Base-by-base conservation (phyloP, 768 basidiomycete species). In the Hygrocybe coccinea region DNA sequence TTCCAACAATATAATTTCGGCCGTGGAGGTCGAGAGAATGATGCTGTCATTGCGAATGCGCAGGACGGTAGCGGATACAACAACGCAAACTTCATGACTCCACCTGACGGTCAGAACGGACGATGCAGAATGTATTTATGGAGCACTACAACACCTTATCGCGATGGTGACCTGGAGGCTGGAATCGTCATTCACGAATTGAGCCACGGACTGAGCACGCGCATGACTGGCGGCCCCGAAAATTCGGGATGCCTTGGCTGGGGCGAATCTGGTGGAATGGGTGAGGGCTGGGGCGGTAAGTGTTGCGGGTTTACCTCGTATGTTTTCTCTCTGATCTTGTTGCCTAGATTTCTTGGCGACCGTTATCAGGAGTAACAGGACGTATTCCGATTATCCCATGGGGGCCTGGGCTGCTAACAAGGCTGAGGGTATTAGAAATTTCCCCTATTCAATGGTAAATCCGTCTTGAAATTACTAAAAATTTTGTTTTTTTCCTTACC, bases 1-100 rank as follows among this genome's bases (percentile, higher is more conserved):
- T 99, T 98, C 87, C 95, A 99, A 71, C 91, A 94, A 64, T 82
- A 91, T 79, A 98, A 98, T 82, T 95, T 95, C 63, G 94, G 85
- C 1, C 84, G 85, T 38, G 95, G 95, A 24, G 95, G 95, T 19
- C 71, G 71, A 52, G 93, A 92, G 65, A 82, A 82, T 59, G 94
- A 99, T 60, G 93, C 85, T 33, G 91, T 99, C 56, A 92, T 97
- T 57, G 84, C 89, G 52, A 95, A 95, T 64, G 95, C 95, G 1
- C 93, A 97, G 71, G 95, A 97, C 62, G 95, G 95, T 38, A 87
- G 84, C 12, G 95, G 94, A 1, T 94, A 83, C 74, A 94, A 91
- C 75, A 91, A 91, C 56, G 91, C 89, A 46, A 94, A 95, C 78
- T 95, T 90, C 71, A 87, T 87, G 86, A 90, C 87, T 0, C 86